phyloP scores from a whole-genome alignment of 495 filamentous ascomycete genomes.

The Neurospora cerealis region DNA sequence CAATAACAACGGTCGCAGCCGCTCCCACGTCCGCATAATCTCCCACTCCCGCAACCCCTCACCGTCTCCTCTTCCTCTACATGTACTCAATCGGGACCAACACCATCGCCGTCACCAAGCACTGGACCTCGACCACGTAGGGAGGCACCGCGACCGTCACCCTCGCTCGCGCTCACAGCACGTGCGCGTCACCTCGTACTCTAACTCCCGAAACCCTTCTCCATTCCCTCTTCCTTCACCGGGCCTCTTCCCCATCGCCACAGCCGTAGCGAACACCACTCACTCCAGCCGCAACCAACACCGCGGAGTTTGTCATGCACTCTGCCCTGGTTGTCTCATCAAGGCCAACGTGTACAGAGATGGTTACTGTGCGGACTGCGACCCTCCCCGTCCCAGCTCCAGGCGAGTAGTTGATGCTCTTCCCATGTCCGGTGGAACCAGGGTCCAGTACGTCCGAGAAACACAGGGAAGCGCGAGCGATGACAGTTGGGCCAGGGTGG shows the following conservation, averaged over 20 bases:
- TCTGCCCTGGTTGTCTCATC: background rate
- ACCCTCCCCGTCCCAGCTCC: background rate
- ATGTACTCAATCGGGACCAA: background rate
- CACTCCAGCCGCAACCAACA: too few relatives aligned
- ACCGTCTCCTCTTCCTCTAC: background rate
- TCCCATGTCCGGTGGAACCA: background rate
- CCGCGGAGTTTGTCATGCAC: too few relatives aligned
- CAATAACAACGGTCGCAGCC: background rate
- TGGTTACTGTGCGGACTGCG: background rate
- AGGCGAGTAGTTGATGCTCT: background rate
- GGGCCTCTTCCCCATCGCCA: background rate
- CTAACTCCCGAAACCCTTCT: background rate
- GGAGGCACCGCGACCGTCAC: background rate
- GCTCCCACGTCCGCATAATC: background rate
- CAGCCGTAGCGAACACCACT: too few relatives aligned
- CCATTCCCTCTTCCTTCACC: background rate
- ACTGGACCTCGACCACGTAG: background rate
- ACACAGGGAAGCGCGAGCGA: background rate
- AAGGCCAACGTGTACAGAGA: background rate
- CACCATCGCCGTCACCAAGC: background rate
- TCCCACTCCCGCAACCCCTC: too few relatives aligned
- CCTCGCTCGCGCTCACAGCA: background rate
- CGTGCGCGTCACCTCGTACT: background rate
- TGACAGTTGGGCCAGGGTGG: background rate
- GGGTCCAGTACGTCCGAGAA: background rate